A percentile compares a stretch with the other conserved stretches of the same genome.
Evolutionary conservation across 352 stramenopile genomes (phyloP).

Genomic region (Globisporangium carolinianum): DNA sequence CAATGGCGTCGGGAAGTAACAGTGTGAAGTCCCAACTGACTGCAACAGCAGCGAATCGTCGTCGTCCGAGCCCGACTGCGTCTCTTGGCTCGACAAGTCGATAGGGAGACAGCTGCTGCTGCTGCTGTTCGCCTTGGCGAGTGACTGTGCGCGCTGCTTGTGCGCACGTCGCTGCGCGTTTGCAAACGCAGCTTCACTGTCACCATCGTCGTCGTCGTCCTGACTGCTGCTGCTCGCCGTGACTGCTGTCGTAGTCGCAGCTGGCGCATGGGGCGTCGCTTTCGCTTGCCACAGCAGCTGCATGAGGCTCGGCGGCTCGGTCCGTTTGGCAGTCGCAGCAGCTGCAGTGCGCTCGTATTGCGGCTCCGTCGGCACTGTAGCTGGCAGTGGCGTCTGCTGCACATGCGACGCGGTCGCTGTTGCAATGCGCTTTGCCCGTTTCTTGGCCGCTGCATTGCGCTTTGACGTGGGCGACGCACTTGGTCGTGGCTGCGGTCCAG

Average conservation of each 20-base stretch:
- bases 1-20: slow-evolving; percentile 22
- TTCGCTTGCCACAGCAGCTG: slow-evolving; percentile 64
- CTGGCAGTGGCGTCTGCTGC: background rate
- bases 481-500: background rate
- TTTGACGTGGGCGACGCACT: no score
- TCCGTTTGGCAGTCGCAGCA: slow-evolving; percentile 2
- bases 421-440: background rate
- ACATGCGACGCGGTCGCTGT: background rate
- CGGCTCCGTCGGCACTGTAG: background rate
- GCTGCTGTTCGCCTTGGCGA: slow-evolving; percentile 13
- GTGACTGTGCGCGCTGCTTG: slow-evolving; percentile 30
- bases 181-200: slow-evolving; percentile 38
- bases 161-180: slow-evolving; percentile 25
- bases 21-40: background rate
- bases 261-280: background rate
- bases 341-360: background rate
- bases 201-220: slow-evolving; percentile 13
- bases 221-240: slow-evolving; percentile 7
- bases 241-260: slow-evolving; percentile 1
- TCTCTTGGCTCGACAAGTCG: slow-evolving; percentile 63
- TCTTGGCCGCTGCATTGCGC: no score
- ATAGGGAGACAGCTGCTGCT: slow-evolving; percentile 11
- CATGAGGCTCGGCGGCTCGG: slow-evolving; percentile 23
- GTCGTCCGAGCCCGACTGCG: slow-evolving; percentile 60
- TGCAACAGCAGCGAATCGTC: slow-evolving; percentile 17